Base-by-base conservation (phyloP, 2,329 filamentous ascomycete genomes). In the Dothideomycetes sp. region DNA sequence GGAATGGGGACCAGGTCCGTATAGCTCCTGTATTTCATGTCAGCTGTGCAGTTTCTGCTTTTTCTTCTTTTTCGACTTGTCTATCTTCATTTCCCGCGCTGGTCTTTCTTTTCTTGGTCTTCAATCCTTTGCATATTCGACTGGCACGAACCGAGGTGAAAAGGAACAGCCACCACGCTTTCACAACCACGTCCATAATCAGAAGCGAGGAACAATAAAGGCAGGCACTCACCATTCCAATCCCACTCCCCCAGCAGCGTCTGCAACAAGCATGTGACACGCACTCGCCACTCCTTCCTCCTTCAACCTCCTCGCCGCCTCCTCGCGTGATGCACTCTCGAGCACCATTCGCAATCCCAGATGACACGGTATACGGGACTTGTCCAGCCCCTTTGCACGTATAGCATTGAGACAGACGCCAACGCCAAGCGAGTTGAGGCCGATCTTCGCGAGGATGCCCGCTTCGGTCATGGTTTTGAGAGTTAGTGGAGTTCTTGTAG, bases 401-500 rank as follows among this genome's bases (percentile, higher is more conserved):
- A 81, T 76, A 0, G 77, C 78, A 44, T 81, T 81, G 7, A 81
- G 60, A 32, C 70, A 72, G 0, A 70, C 69, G 0, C 75, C 77
- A 0, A 81, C 73, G 1, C 76, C 74, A 0, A 54, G 50, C 12
- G 59, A 61, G 49, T 82, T 82, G 47, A 81, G 62, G 0, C 78
- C 78, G 16, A 81, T 79, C 54, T 82, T 82, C 11, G 75, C 77
- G 24, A 81, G 68, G 16, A 79, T 66, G 11, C 75, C 75, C 0
- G 68, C 72, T 50, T 79, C 75, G 0, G 74, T 78, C 16, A 78
- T 61, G 60, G 73, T 75, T 12, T 67, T 55, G 41, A 77, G 67
- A 2, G 58, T 58, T n/a, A n/a, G n/a, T n/a, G n/a, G n/a, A n/a
- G n/a, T n/a, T n/a, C n/a, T n/a, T n/a, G n/a, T n/a, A n/a, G n/a